Evolutionary conservation across 139 green algal genomes (phyloP), one percentile per base, ranked within the genome.

Genomic region (Trebouxia sp.): DNA sequence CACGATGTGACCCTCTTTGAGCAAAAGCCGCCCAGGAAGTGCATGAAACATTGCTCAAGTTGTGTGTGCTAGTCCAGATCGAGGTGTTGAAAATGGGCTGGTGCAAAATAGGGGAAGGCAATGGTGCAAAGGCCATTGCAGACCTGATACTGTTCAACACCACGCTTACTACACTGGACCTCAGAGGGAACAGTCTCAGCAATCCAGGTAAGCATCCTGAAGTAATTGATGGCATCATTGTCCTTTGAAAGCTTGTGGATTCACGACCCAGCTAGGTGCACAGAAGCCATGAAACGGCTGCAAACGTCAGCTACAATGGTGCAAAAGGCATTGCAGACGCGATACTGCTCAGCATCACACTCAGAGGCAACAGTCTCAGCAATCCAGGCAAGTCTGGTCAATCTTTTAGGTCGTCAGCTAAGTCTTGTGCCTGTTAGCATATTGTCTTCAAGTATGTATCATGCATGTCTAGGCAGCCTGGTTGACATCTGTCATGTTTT

Each of bases 71-170:
- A 22, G 20, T 79, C 35, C 85, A 93, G 87, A 77, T 98, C 43
- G 87, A 93, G 67, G 85, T 83, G 2, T 80, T 98, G 77, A 95
- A 95, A 83, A 79, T 99, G 45, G 96, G 96, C 12, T 99, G 96
- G 96, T 99, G 96, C 91, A 98, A 98, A 87, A 58, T 98, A n/a
- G 93, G 92, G 26, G 74, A 58, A 26, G 79, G 85, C 17, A 83
- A 95, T 24, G 96, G 96, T 5, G 93, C 93, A 0, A 83, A 91
- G 53, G 90, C 89, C 0, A 75, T 98, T 22, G 91, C 92, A 1
- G 95, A 99, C 56, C 89, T 97, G 38, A 85, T 99, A 22, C 96
- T 98, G 88, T 98, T 95, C 88, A 95, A 97, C 90, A 85, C 80
- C 42, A 92, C 91, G 7, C 72, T 98, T 22, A 37, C 58, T n/a